These are phyloP conservation scores for Pseudogymnoascus sp. DNA, from an alignment of 2,329 filamentous ascomycete genomes.

Conservation along the genomic window DNA sequence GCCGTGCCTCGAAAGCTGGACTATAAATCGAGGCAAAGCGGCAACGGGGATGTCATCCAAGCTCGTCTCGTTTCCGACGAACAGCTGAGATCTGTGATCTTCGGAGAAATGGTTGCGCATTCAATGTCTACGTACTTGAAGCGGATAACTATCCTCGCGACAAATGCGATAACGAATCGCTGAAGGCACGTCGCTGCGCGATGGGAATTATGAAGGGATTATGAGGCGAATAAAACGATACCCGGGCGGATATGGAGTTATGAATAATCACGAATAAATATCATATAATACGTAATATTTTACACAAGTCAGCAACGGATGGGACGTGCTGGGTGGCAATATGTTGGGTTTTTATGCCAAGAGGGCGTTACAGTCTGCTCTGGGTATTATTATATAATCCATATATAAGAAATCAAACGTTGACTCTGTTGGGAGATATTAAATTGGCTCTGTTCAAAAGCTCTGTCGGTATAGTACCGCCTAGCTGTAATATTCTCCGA, in stretches of 20 bases:
- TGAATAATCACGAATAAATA: not conserved
- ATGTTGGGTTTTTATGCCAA: not conserved
- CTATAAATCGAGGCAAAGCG: constrained; percentile 39
- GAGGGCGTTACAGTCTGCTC: not conserved
- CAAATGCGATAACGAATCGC: constrained; percentile 39
- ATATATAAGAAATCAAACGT: not conserved
- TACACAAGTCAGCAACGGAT: not conserved
- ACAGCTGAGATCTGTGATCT: constrained; percentile 61
- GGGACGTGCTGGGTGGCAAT: not conserved
- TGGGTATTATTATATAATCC: not conserved
- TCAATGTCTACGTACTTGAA: constrained; percentile 70
- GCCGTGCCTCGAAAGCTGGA: constrained; percentile 37
- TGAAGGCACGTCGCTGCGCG: not conserved
- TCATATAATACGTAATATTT: constrained; percentile 1
- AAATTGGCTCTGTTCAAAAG: not conserved
- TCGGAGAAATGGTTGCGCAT: constrained; percentile 75
- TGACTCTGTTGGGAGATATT: not conserved
- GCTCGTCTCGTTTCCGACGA: constrained; percentile 62
- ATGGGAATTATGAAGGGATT: not conserved
- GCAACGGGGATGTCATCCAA: constrained; percentile 52
- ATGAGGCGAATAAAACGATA: not conserved
- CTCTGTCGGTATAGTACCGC: too few relatives aligned
- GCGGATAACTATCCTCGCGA: constrained; percentile 63
- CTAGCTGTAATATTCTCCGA: not conserved
- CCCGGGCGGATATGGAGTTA: constrained; percentile 5